Conservation (phyloP, 2,329 filamentous ascomycete species). For the Penicillium polonicum region DNA sequence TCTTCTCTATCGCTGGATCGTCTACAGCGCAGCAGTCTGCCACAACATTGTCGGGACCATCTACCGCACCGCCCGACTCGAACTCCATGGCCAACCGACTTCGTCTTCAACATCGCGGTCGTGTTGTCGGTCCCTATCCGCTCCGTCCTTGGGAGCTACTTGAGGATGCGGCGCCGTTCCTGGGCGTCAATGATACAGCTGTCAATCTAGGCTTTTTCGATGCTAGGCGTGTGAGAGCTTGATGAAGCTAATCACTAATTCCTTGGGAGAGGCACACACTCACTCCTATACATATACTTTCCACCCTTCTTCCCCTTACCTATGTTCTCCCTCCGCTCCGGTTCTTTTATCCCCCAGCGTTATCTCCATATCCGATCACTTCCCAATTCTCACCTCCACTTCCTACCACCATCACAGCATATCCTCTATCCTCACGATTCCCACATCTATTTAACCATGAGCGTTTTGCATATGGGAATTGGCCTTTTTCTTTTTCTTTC, state of each 20-base stretch:
- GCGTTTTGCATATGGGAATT: slow-evolving; percentile 10
- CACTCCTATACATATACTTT: not conserved
- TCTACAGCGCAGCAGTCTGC: slow-evolving; percentile 18
- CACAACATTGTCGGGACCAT: slow-evolving; percentile 9
- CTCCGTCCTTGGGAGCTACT: slow-evolving; percentile 47
- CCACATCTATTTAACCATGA: not conserved
- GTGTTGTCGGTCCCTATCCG: slow-evolving; percentile 36
- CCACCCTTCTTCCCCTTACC: not conserved
- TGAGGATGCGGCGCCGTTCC: slow-evolving; percentile 45
- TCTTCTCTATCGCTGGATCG: slow-evolving; percentile 17
- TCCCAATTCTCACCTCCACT: not conserved
- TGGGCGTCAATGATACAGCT: slow-evolving; percentile 47
- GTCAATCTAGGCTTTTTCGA: slow-evolving; percentile 45
- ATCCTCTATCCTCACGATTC: not conserved
- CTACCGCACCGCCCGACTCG: slow-evolving; percentile 19
- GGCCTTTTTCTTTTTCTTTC: not conserved
- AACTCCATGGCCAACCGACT: slow-evolving; percentile 33
- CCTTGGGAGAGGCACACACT: not conserved
- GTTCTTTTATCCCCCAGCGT: not conserved
- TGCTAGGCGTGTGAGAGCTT: slow-evolving; percentile 37
- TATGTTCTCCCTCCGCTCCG: not conserved
- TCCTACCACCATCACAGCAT: not conserved
- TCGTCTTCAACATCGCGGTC: slow-evolving; percentile 40
- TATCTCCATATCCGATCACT: not conserved
- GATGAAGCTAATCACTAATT: slow-evolving; percentile 1